Percentiles rank a stretch among this genome's conserved stretches.
phyloP scores from a whole-genome alignment of 139 green algal species.

The Coccomyxa sp. region DNA sequence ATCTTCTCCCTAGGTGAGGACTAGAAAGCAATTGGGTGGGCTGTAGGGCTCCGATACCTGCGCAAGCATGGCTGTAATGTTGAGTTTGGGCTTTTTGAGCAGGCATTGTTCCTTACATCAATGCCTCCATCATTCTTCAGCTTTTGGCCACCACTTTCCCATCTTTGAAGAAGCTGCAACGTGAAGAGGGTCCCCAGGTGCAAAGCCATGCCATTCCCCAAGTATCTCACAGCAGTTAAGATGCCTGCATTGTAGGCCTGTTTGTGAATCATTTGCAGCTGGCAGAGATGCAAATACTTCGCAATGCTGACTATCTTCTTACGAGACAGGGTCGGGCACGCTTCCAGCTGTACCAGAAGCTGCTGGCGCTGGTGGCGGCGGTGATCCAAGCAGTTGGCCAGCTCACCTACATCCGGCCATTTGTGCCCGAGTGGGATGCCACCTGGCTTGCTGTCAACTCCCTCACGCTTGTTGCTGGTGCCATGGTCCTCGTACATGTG shows the following conservation, averaged over 20 bases:
- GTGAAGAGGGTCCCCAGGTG: conserved; percentile 86
- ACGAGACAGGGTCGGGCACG: conserved; percentile 60
- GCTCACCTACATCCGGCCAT: conserved; percentile 84
- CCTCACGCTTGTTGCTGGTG: conserved; percentile 75
- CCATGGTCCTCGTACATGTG: conserved; percentile 84
- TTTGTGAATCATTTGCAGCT: no score
- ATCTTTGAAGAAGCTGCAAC: conserved; percentile 90
- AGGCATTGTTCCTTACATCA: conserved; percentile 99
- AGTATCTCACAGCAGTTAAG: no score
- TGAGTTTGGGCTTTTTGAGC: conserved; percentile 1
- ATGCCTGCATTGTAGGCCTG: no score
- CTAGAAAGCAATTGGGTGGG: no score
- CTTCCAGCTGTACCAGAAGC: conserved; percentile 92
- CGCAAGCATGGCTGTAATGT: not conserved
- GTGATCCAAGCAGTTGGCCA: conserved; percentile 86
- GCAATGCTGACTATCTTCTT: not conserved
- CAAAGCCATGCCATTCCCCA: not conserved
- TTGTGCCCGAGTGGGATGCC: conserved; percentile 79
- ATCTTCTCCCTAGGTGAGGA: conserved; percentile 86
- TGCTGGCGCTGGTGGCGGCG: conserved; percentile 74
- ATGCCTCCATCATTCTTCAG: conserved; percentile 93
- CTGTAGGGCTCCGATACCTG: no score
- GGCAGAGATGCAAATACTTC: not conserved
- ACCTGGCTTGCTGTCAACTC: conserved; percentile 69
- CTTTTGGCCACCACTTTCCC: conserved; percentile 86